Base-by-base conservation (phyloP, 2,329 filamentous ascomycete species). In the Coniochaeta ligniaria region DNA sequence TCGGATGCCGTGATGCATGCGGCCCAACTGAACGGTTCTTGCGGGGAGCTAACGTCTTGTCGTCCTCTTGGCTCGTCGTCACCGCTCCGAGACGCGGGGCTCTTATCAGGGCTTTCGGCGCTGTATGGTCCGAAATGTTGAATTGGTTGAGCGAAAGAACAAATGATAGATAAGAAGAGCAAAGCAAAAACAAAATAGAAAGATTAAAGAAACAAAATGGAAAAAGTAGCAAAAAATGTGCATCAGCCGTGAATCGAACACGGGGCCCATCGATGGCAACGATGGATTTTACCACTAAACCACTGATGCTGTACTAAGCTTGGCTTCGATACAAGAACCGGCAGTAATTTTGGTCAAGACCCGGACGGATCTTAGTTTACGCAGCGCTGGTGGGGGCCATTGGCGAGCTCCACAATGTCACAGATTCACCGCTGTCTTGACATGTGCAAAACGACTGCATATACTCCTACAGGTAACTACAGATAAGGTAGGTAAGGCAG, bases 261-360 rank as follows among this genome's bases (percentile, higher is more conserved):
- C 54, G 54, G 54, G 33, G 54, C 54, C 54, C 28, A 36, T 57
- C 54, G 74, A 78, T 78, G 76, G 76, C 75, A 78, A 78, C 75
- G 76, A 78, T 75, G 74, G 74, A 78, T 78, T 77, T 76, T 78
- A 78, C 75, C 76, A 76, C 74, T 78, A 77, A 77, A 77, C 75
- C 75, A 78, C 74, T 74, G 67, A 50, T 60, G 61, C 61, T n/a
- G n/a, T 62, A n/a, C n/a, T n/a, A n/a, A n/a, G n/a, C n/a, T n/a
- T n/a, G n/a, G n/a, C n/a, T n/a, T n/a, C n/a, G n/a, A n/a, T n/a
- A n/a, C n/a, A n/a, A n/a, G n/a, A n/a, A n/a, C n/a, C n/a, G n/a
- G n/a, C n/a, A n/a, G n/a, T n/a, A n/a, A n/a, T n/a, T n/a, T n/a
- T n/a, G n/a, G n/a, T n/a, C n/a, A n/a, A n/a, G n/a, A n/a, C n/a